A percentile compares a stretch with the other conserved stretches of the same genome.
Conservation (phyloP, 495 filamentous ascomycete genomes). For the Hapsidospora chrysogenum region DNA sequence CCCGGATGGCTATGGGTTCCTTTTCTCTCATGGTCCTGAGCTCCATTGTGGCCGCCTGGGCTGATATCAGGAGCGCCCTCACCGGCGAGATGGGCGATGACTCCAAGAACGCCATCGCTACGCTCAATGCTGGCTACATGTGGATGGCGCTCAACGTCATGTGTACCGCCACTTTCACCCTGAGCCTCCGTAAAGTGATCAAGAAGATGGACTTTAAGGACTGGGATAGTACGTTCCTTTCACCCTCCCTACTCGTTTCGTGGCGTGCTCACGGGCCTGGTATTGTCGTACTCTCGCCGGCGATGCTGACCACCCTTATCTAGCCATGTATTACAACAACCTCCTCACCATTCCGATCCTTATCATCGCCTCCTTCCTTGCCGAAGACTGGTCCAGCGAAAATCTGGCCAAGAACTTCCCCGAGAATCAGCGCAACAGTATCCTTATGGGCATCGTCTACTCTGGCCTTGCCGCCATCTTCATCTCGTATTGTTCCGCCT, state of each 20-base stretch:
- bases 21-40: conserved; percentile 97
- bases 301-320: conserved; percentile 15
- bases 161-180: conserved; percentile 77
- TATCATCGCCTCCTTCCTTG: conserved; percentile 59
- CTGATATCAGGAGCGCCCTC: conserved; percentile 84
- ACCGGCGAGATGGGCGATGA: conserved; percentile 32
- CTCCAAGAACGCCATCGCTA: conserved; percentile 59
- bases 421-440: conserved; percentile 47
- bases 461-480: conserved; percentile 89
- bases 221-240: conserved; percentile 70
- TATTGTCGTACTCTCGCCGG: no score
- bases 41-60: conserved; percentile 92
- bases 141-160: conserved; percentile 99
- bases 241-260: not conserved
- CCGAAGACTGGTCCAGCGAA: conserved; percentile 79
- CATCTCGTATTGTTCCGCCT: conserved; percentile 96
- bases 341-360: conserved; percentile 91
- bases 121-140: conserved; percentile 86
- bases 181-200: conserved; percentile 94
- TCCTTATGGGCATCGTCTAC: conserved; percentile 79
- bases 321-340: conserved; percentile 99
- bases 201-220: conserved; percentile 99
- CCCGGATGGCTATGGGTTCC: conserved; percentile 76
- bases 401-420: conserved; percentile 89
- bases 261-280: no score